Evolutionary conservation across 108 stramenopile species (phyloP).

Genomic region (Cyclotella atomus): DNA sequence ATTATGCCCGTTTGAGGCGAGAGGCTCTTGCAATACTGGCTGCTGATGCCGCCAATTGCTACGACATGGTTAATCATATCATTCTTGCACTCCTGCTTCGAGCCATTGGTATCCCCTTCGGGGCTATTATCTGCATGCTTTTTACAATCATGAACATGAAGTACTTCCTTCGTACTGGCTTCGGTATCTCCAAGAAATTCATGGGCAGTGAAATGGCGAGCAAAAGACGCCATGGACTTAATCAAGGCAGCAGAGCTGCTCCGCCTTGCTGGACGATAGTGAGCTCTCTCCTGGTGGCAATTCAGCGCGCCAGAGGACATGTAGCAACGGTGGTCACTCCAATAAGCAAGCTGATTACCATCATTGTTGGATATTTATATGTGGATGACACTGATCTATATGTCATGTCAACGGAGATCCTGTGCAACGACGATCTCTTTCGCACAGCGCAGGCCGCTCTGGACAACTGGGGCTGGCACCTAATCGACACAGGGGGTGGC

Average conservation of each 20-base stretch:
- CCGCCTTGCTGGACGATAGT: constrained; percentile 20
- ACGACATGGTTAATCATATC: constrained; percentile 19
- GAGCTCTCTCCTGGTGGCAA: constrained; percentile 3
- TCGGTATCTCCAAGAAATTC: constrained; percentile 15
- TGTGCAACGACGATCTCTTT: neutral
- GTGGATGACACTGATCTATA: constrained; percentile 24
- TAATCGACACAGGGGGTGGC: neutral
- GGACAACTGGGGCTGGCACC: neutral
- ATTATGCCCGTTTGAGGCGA: neutral
- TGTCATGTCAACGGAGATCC: neutral
- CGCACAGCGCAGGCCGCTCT: too few species aligned
- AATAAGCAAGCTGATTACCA: neutral
- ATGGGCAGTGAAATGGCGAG: neutral
- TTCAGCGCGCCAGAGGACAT: constrained; percentile 5
- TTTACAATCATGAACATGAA: constrained; percentile 19
- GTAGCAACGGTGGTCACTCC: neutral
- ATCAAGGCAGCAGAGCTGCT: constrained; percentile 33
- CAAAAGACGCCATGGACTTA: constrained; percentile 16
- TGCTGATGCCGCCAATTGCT: constrained; percentile 26
- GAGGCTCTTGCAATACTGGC: neutral
- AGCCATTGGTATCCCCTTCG: neutral
- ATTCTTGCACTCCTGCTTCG: neutral
- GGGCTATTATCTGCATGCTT: constrained; percentile 10
- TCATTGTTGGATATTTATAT: constrained; percentile 8
- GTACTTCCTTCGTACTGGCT: constrained; percentile 30